These are phyloP conservation scores for Stromatinia cepivora DNA, from an alignment of 2,329 filamentous ascomycete genomes.

Conservation along the genomic window DNA sequence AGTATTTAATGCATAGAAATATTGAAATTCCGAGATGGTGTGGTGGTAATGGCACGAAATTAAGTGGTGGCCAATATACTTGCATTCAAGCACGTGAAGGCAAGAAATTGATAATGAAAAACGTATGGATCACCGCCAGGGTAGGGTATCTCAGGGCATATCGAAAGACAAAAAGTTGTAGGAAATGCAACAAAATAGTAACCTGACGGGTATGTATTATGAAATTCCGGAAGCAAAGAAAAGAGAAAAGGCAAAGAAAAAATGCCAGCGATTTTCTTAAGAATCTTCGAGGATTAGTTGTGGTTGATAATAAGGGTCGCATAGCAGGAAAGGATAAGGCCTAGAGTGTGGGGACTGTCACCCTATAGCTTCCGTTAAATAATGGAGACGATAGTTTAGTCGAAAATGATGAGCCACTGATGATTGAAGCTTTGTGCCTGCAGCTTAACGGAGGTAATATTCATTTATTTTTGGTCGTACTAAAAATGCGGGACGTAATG, in stretches of 20 bases:
- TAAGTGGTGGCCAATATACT: constrained; percentile 33
- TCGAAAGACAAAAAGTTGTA: constrained; percentile 18
- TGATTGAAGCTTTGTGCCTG: constrained; percentile 28
- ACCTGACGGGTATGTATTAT: background rate
- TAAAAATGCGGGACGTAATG: constrained; percentile 22
- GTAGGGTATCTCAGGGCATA: constrained; percentile 27
- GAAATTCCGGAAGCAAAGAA: constrained; percentile 24
- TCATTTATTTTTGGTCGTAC: constrained; percentile 25
- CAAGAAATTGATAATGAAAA: constrained; percentile 26
- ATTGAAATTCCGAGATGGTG: constrained; percentile 20
- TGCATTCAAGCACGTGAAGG: constrained; percentile 32
- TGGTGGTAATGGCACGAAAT: constrained; percentile 25
- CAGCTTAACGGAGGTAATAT: constrained; percentile 25
- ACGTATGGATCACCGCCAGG: constrained; percentile 36
- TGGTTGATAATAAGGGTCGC: constrained; percentile 23
- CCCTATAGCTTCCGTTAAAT: constrained; percentile 29
- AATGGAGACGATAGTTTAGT: constrained; percentile 32
- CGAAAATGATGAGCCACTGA: constrained; percentile 31
- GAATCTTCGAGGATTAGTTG: constrained; percentile 18
- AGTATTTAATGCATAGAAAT: constrained; percentile 20
- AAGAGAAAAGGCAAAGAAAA: constrained; percentile 9
- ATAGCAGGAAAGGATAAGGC: constrained; percentile 27
- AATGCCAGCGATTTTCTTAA: constrained; percentile 14
- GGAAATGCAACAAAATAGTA: constrained; percentile 23
- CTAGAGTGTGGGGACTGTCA: constrained; percentile 35